Percentiles rank a stretch among this genome's conserved stretches.
These are phyloP conservation scores for Leucocoprinus leucothites DNA, from an alignment of 768 basidiomycete genomes.

Conservation along the genomic window DNA sequence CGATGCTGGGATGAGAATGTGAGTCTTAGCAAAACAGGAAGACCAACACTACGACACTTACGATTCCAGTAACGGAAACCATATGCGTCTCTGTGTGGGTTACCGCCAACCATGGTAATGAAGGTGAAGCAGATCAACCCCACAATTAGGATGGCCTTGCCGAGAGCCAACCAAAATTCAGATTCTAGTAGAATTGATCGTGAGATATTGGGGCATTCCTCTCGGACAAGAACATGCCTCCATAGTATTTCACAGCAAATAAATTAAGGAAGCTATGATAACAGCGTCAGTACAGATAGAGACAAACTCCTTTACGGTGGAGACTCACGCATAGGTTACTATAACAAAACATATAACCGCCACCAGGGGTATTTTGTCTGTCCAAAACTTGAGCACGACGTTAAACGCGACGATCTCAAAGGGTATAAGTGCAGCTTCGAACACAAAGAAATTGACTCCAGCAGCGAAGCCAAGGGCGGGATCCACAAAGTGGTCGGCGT, in stretches of 20 bases:
- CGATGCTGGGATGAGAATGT: slow-evolving; percentile 27
- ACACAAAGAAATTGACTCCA: slow-evolving; percentile 58
- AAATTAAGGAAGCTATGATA: slow-evolving; percentile 37
- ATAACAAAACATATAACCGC: slow-evolving; percentile 46
- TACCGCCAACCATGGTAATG: slow-evolving; percentile 59
- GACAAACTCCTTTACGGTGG: neutral
- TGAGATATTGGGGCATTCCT: neutral
- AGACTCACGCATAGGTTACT: slow-evolving; percentile 36
- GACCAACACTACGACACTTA: slow-evolving; percentile 20
- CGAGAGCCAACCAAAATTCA: slow-evolving; percentile 53
- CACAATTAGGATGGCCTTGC: slow-evolving; percentile 45
- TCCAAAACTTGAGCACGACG: slow-evolving; percentile 51
- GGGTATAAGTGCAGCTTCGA: slow-evolving; percentile 39
- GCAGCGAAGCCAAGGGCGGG: slow-evolving; percentile 54
- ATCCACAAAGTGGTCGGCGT: slow-evolving; percentile 55
- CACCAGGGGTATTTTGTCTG: slow-evolving; percentile 42
- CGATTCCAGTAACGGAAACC: slow-evolving; percentile 54
- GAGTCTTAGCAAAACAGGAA: neutral
- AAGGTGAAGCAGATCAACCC: slow-evolving; percentile 55
- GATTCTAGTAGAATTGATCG: slow-evolving; percentile 33
- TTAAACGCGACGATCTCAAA: slow-evolving; percentile 57
- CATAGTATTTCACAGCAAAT: slow-evolving; percentile 47
- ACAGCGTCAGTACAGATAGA: slow-evolving; percentile 1
- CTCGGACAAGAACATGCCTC: slow-evolving; percentile 30
- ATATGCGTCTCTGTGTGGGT: slow-evolving; percentile 50